Conservation (phyloP, 352 stramenopile genomes). For the Phytophthora cajani region DNA sequence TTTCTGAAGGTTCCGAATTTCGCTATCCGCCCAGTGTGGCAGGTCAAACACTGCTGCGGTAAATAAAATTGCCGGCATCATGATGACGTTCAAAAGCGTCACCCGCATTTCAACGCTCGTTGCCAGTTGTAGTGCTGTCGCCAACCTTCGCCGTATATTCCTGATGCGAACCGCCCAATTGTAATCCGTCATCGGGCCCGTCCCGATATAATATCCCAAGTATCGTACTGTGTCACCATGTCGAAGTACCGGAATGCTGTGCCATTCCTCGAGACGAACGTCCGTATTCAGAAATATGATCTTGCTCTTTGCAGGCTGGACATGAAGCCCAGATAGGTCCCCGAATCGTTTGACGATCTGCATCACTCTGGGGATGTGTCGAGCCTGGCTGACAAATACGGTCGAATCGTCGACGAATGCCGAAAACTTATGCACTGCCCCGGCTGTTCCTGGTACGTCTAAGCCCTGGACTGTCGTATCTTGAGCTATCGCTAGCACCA, state of each 20-base stretch:
- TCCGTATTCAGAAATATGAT: not conserved
- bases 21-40: not conserved
- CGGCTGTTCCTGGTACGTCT: not conserved
- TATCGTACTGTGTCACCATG: not conserved
- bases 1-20: not conserved
- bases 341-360: not conserved
- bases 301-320: not conserved
- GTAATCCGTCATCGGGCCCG: not conserved
- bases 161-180: not conserved
- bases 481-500: not conserved
- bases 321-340: not conserved
- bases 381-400: not conserved
- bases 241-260: not conserved
- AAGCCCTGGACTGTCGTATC: not conserved
- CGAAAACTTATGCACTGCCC: not conserved
- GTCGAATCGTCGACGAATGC: slow-evolving; percentile 11
- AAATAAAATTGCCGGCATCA: not conserved
- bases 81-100: not conserved
- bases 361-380: not conserved
- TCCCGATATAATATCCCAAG: not conserved
- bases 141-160: not conserved
- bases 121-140: not conserved
- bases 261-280: not conserved
- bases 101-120: not conserved
- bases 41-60: not conserved